A percentile compares a stretch with the other conserved stretches of the same genome.
phyloP scores from a whole-genome alignment of 2,329 filamentous ascomycete species.

The Pleurostoma richardsiae region DNA sequence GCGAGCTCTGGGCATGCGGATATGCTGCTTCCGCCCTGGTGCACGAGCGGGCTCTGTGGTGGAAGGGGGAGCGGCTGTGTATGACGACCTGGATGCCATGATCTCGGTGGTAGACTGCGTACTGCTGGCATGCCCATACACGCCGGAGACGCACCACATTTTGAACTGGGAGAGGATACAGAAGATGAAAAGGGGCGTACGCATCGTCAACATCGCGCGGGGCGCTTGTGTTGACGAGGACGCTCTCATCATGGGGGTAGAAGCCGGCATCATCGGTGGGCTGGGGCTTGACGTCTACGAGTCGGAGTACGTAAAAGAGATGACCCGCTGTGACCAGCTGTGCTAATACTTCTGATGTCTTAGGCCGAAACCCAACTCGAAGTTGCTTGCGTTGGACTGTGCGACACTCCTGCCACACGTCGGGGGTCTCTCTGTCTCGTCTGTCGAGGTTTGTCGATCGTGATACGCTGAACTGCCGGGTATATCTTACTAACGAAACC shows the following conservation, averaged over 20 bases:
- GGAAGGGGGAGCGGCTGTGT: background rate
- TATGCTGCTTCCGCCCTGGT: background rate
- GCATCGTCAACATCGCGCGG: background rate
- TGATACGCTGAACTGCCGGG: no score
- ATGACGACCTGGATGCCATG: background rate
- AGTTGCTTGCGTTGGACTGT: background rate
- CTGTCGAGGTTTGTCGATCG: background rate
- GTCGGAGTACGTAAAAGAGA: background rate
- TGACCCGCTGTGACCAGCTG: background rate
- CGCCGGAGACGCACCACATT: background rate
- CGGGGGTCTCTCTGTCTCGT: background rate
- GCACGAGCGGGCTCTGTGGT: background rate
- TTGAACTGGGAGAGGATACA: background rate
- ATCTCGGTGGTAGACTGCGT: background rate
- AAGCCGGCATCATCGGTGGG: background rate
- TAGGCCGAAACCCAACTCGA: background rate
- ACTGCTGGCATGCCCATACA: background rate
- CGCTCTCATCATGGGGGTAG: background rate
- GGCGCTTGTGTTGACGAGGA: background rate
- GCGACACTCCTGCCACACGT: background rate
- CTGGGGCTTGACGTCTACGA: background rate
- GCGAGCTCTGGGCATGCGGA: background rate
- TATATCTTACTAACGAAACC: no score
- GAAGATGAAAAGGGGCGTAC: background rate
- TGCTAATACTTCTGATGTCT: background rate